These are phyloP conservation scores for Starmera pachycereana DNA, from an alignment of 805 yeast species.

Conservation along the genomic window DNA sequence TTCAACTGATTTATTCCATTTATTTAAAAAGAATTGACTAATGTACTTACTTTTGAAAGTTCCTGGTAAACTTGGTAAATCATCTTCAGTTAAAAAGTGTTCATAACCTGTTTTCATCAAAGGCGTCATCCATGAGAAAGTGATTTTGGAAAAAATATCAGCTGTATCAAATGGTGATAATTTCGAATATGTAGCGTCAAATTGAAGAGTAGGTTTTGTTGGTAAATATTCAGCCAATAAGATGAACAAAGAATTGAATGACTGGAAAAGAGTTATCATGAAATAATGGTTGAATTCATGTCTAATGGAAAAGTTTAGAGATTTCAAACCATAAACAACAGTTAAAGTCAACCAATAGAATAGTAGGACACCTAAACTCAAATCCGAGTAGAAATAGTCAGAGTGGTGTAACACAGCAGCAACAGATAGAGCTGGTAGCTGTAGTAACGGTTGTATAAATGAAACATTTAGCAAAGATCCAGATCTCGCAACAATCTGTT, in stretches of 20 bases:
- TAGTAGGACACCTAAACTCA: slow-evolving; percentile 60
- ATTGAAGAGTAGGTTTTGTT: slow-evolving; percentile 29
- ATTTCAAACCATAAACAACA: slow-evolving; percentile 35
- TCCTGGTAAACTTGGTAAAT: slow-evolving; percentile 72
- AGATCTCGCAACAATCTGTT: slow-evolving; percentile 6
- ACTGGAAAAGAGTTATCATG: slow-evolving; percentile 22
- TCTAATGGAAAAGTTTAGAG: slow-evolving; percentile 29
- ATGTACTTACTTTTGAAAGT: slow-evolving; percentile 49
- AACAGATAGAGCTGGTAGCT: slow-evolving; percentile 35
- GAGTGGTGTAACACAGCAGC: slow-evolving; percentile 52
- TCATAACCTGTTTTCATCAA: slow-evolving; percentile 73
- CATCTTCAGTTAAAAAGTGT: slow-evolving; percentile 43
- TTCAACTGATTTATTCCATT: slow-evolving; percentile 56
- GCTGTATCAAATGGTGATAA: slow-evolving; percentile 30
- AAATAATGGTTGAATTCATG: slow-evolving; percentile 16
- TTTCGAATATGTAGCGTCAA: slow-evolving; percentile 26
- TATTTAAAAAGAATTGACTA: slow-evolving; percentile 36
- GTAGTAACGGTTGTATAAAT: slow-evolving; percentile 26
- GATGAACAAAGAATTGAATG: slow-evolving; percentile 21
- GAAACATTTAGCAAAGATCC: slow-evolving; percentile 13
- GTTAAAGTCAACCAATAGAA: slow-evolving; percentile 64
- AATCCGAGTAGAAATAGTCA: slow-evolving; percentile 56
- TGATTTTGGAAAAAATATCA: slow-evolving; percentile 64
- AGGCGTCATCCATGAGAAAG: slow-evolving; percentile 89
- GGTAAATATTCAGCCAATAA: slow-evolving; percentile 29